Base-by-base conservation (phyloP, 208 protist genomes). In the Crithidia acanthocephali region DNA sequence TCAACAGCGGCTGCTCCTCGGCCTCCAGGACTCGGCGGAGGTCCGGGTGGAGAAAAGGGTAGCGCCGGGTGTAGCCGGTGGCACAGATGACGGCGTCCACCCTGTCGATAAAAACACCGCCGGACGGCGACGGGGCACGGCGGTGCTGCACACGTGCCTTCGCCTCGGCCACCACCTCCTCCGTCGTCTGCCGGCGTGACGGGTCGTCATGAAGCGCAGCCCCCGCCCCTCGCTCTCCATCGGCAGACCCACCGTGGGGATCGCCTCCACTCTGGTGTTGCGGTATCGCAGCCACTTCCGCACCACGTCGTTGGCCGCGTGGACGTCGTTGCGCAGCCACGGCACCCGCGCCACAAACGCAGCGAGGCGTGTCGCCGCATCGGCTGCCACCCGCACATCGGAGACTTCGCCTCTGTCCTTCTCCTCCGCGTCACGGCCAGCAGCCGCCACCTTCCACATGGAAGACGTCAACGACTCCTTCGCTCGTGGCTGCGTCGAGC, bases 11-110 rank as follows among this genome's bases (percentile, higher is more conserved):
- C 57, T 50, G 62, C 48, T 67, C 72, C 35, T 79, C 65, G 16
- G 51, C 67, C 80, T 96, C 91, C 33, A 96, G 56, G 20, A 81
- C 76, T 23, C 68, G 55, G 32, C 91, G 87, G 56, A 94, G 30
- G 33, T 86, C 80, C 0, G 55, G 35, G 71, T 93, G 79, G 23
- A 97, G 75, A 80, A 97, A 97, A 3, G 92, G 88, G 47, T 86
- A 94, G 35, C 88, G 86, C 37, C 68, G 55, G 5, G 64, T 82
- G 80, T 88, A 97, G 2, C 92, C 92, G 1, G 92, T 97, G 8
- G 89, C 92, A 55, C 72, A 92, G 61, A 97, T 84, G 22, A 97
- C 82, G 13, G 83, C 83, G 76, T 94, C 92, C 8, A 97, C 67
- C 42, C 85, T 63, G 59, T 93, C 84, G 16, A 95, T n/a, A 57